phyloP scores from a whole-genome alignment of 352 stramenopile species.

The Phytophthora pseudosyringae region DNA sequence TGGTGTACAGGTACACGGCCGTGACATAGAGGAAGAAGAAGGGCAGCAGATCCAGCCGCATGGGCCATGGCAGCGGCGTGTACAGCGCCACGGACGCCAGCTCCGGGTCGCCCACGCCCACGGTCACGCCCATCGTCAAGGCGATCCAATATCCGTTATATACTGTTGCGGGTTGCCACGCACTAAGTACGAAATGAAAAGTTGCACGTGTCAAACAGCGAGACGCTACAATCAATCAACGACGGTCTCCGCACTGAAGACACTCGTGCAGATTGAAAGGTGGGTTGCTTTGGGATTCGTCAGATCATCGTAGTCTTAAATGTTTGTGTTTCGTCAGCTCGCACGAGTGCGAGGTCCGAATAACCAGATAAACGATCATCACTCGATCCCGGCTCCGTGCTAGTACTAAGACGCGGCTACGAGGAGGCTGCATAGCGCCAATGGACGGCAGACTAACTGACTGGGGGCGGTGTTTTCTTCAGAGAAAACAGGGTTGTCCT shows the following conservation, averaged over 20 bases:
- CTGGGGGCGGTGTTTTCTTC: constrained; percentile 44
- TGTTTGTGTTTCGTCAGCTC: constrained; percentile 69
- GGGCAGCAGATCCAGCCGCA: constrained; percentile 72
- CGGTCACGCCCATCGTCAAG: constrained; percentile 26
- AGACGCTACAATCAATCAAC: background rate
- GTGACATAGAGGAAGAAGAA: constrained; percentile 77
- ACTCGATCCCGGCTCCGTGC: constrained; percentile 47
- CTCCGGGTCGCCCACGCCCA: constrained; percentile 63
- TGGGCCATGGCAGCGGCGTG: constrained; percentile 57
- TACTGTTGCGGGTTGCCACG: background rate
- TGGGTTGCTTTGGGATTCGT: constrained; percentile 36
- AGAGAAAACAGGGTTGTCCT: constrained; percentile 60
- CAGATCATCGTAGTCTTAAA: constrained; percentile 92
- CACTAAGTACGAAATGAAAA: constrained; percentile 45
- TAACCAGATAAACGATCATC: constrained; percentile 72
- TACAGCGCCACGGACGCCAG: constrained; percentile 64
- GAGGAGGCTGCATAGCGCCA: too few species aligned
- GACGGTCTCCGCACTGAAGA: constrained; percentile 8
- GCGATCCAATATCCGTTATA: constrained; percentile 20
- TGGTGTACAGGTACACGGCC: constrained; percentile 60
- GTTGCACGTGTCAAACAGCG: constrained; percentile 17
- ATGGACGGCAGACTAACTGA: background rate
- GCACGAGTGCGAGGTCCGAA: constrained; percentile 57
- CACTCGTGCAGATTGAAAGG: background rate
- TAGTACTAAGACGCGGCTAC: background rate